A percentile compares a stretch with the other conserved stretches of the same genome.
phyloP scores from a whole-genome alignment of 1,139 yeast genomes.

The Saccharomyces pastorianus region DNA sequence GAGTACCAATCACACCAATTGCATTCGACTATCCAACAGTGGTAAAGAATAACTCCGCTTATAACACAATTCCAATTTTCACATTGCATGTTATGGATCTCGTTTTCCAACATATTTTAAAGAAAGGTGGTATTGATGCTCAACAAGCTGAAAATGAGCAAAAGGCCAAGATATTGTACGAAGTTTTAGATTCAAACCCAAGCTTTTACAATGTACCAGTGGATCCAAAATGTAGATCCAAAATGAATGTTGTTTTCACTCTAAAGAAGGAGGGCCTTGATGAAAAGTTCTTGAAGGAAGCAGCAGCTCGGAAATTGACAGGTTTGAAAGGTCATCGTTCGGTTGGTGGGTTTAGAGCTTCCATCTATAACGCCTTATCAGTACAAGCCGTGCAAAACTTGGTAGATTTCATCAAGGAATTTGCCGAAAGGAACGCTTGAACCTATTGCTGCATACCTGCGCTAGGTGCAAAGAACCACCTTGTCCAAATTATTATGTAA shows the following conservation, averaged over 20 bases:
- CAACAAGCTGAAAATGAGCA: slow-evolving; percentile 52
- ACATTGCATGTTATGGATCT: slow-evolving; percentile 78
- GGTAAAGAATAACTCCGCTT: slow-evolving; percentile 81
- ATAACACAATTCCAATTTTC: slow-evolving; percentile 91
- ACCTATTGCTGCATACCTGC: background rate
- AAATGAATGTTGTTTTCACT: slow-evolving; percentile 91
- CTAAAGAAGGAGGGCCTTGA: slow-evolving; percentile 56
- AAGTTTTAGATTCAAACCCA: slow-evolving; percentile 58
- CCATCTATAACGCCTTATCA: slow-evolving; percentile 80
- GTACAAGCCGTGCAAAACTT: slow-evolving; percentile 55
- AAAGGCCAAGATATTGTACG: slow-evolving; percentile 59
- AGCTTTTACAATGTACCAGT: slow-evolving; percentile 61
- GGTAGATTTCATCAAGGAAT: slow-evolving; percentile 51
- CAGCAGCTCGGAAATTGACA: slow-evolving; percentile 47
- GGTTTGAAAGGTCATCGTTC: slow-evolving; percentile 95
- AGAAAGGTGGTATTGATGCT: slow-evolving; percentile 50
- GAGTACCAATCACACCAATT: slow-evolving; percentile 74
- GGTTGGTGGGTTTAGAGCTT: slow-evolving; percentile 94
- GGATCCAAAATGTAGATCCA: slow-evolving; percentile 54
- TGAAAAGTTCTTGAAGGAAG: slow-evolving; percentile 55
- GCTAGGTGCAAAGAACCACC: background rate
- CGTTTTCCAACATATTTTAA: slow-evolving; percentile 56
- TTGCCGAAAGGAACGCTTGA: slow-evolving; percentile 40
- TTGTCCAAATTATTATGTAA: background rate
- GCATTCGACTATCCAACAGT: slow-evolving; percentile 84